Evolutionary conservation across 805 yeast species (phyloP), one percentile per base, ranked within the genome.

Genomic region (Metschnikowia bowlesiae): DNA sequence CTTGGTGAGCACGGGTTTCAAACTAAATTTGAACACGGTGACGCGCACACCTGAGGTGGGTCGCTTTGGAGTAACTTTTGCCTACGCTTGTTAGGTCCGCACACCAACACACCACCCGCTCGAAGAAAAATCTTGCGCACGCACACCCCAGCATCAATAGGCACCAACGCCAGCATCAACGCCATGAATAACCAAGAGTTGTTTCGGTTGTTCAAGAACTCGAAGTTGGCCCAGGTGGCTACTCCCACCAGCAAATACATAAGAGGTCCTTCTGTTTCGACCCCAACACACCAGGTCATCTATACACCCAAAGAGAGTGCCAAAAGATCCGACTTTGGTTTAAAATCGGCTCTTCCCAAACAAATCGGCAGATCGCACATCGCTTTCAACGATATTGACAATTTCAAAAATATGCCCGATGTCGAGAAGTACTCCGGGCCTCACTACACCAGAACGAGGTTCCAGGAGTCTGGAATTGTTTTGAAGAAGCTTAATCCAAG

Each of bases 211-310:
- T 62, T 74, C 57, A 71, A 64, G 54, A 64, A 66, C 63, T 71
- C 77, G 39, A 69, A 63, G 65, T 62, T 72, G 53, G 71, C 76
- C 6, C 78, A 74, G 57, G 77, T 74, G 51, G 78, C 78, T 30
- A 68, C 63, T 32, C 78, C 78, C 8, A 63, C 70, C 50, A 59
- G 59, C 56, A 63, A 61, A 46, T 52, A 46, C 8, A 62, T 74
- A 51, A 62, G 76, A 49, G 67, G 64, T 5, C 57, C 60, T 26
- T 54, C 59, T 13, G 57, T 62, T 6, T 14, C 48, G 35, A 58
- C 62, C 9, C 96, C 96, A 28, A 80, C 87, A 0, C 90, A 84
- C 61, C 95, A 87, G 64, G 74, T 85, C 39, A 76, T 88, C 37
- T 84, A 79, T 65, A 83, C 94, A 0, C 82, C 87, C 46, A 80